Base-by-base conservation (phyloP, 2,329 filamentous ascomycete species). In the Hymenoscyphus scutula region DNA sequence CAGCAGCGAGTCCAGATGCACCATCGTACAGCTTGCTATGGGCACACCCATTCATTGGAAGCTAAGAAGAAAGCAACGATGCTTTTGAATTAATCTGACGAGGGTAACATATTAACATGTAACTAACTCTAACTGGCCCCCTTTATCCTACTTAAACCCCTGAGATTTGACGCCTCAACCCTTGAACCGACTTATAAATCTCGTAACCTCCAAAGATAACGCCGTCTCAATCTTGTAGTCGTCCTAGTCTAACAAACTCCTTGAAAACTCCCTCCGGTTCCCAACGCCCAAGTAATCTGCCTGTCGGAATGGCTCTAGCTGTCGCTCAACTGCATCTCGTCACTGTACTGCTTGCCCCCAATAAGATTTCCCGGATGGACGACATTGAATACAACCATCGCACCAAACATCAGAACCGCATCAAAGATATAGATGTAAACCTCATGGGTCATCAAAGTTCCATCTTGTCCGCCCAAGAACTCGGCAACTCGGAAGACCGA, bases 401-500 rank as follows among this genome's bases (percentile, higher is more conserved):
- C 74, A 1, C 74, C 15, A 29, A 77, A 70, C 79, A 81, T 81
- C 17, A 79, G 73, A 1, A 73, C 63, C 66, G 75, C 67, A 77
- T 83, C 80, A 61, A 82, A 80, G 19, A 78, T 71, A 66, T 82
- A 82, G 4, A 81, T 62, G 27, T 74, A 80, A 59, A 75, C 74
- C 72, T 83, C 81, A 45, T 77, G 74, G 15, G 69, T 65, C 41
- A 81, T 70, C 10, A 84, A 66, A 56, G 75, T 77, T 1, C 81
- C 81, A 25, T 74, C 67, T 29, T 76, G 73, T 1, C 81, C 81
- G 66, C 77, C 70, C 0, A 73, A 64, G 62, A 80, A 85, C 72
- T 84, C 82, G 6, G 78, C 69, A 10, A 83, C 74, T 34, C 82
- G 76, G 59, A 82, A 82, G 1, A 82, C 62, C 6, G 73, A 78